phyloP scores from a whole-genome alignment of 2,329 filamentous ascomycete species.

The Sclerotinia sclerotiorum region DNA sequence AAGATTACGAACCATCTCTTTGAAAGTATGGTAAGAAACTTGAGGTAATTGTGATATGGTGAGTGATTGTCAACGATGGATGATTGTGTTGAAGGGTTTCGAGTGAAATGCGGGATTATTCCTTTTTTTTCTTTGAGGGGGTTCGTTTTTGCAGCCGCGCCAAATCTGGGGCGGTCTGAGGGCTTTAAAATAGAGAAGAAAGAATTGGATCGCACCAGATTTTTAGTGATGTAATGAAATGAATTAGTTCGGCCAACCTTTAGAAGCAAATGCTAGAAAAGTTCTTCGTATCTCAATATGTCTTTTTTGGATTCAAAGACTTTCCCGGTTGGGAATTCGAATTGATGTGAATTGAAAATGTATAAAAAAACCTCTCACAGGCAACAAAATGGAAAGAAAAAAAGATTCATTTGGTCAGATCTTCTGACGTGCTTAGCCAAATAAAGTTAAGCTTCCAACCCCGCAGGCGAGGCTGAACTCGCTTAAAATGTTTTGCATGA shows the following conservation, averaged over 20 bases:
- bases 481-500: conserved; percentile 22
- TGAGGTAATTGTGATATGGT: conserved; percentile 9
- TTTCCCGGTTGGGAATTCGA: background rate
- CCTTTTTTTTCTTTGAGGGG: conserved; percentile 4
- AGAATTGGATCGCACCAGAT: conserved; percentile 3
- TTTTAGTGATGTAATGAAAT: background rate
- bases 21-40: background rate
- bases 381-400: conserved; percentile 9
- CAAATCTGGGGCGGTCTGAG: conserved; percentile 12
- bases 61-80: conserved; percentile 1
- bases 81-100: conserved; percentile 3
- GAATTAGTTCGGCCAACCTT: background rate
- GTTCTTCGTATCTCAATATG: background rate
- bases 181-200: conserved; percentile 11
- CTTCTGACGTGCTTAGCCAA: conserved; percentile 22
- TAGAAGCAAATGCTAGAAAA: background rate
- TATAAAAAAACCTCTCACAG: conserved; percentile 4
- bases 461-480: conserved; percentile 21
- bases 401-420: conserved; percentile 7
- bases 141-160: conserved; percentile 5
- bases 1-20: conserved; percentile 85
- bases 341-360: background rate
- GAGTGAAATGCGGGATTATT: conserved; percentile 31
- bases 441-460: conserved; percentile 11
- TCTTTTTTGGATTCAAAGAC: background rate